These are phyloP conservation scores for Ilyonectria robusta DNA, from an alignment of 2,329 filamentous ascomycete species.

Conservation along the genomic window DNA sequence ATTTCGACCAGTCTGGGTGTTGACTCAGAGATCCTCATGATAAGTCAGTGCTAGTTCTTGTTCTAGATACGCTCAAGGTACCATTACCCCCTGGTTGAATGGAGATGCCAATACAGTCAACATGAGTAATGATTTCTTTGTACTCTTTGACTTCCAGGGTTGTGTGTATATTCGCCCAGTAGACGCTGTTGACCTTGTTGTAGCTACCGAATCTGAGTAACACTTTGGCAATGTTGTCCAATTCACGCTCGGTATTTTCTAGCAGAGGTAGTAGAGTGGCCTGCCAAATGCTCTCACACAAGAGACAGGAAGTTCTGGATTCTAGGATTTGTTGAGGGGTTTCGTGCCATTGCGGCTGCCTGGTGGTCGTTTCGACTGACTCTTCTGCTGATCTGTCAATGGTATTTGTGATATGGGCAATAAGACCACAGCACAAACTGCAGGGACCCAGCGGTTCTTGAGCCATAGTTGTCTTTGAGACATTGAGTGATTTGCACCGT, in stretches of 20 bases:
- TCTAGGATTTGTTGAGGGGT: background rate
- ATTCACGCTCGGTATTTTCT: background rate
- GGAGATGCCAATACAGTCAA: background rate
- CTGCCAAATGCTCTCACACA: constrained; percentile 1
- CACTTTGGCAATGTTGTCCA: background rate
- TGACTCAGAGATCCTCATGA: background rate
- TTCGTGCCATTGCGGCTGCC: background rate
- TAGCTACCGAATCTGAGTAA: background rate
- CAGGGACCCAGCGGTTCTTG: background rate
- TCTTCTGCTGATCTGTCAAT: background rate
- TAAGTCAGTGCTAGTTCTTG: background rate
- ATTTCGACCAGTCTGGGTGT: background rate
- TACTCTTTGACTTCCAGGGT: background rate
- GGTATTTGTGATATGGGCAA: background rate
- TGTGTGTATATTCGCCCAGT: background rate
- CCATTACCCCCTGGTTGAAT: background rate
- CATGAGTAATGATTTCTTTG: background rate
- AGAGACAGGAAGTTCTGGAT: background rate
- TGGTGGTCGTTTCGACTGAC: background rate
- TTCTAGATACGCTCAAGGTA: background rate
- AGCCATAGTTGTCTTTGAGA: background rate
- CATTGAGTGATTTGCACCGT: too few relatives aligned
- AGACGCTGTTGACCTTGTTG: background rate
- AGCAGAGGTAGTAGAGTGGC: background rate
- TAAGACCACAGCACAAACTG: background rate